Evolutionary conservation across 179 eudicot species (phyloP).

Genomic region (Sideroxylon spinosum): DNA sequence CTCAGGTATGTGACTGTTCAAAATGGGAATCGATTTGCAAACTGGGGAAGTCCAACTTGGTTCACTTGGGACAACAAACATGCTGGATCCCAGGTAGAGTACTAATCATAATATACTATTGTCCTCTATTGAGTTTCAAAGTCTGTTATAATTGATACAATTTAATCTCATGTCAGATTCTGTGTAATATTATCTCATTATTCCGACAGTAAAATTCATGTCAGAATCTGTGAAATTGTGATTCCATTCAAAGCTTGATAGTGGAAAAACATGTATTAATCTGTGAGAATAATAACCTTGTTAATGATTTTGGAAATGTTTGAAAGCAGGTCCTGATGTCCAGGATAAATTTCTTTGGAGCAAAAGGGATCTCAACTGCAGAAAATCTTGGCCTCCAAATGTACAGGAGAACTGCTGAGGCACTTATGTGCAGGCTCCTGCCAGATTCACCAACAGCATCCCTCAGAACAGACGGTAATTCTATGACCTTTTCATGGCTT

Average conservation of each 20-base stretch:
- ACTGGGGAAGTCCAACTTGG: slow-evolving; percentile 63
- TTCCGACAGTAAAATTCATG: too few species aligned
- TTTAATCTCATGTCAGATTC: not conserved
- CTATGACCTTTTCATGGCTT: too few species aligned
- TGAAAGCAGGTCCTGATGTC: slow-evolving; percentile 62
- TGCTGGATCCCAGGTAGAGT: slow-evolving; percentile 65
- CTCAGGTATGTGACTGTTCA: slow-evolving; percentile 42
- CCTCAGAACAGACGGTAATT: slow-evolving; percentile 54
- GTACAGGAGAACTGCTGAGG: slow-evolving; percentile 62
- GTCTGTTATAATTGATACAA: not conserved
- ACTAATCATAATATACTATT: not conserved
- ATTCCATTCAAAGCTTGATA: not conserved
- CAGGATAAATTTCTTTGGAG: slow-evolving; percentile 56
- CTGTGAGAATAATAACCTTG: too few species aligned
- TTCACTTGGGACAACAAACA: slow-evolving; percentile 81
- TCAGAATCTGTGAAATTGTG: not conserved
- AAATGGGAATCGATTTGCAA: slow-evolving; percentile 51
- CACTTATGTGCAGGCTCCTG: slow-evolving; percentile 57
- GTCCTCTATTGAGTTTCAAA: too few species aligned
- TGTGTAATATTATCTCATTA: too few species aligned
- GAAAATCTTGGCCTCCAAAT: slow-evolving; percentile 54
- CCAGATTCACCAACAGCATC: slow-evolving; percentile 57
- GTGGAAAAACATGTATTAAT: not conserved
- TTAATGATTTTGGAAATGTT: not conserved
- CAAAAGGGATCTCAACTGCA: slow-evolving; percentile 38